Conservation (phyloP, 1,139 yeast genomes). For the Hyphopichia pseudoburtonii region DNA sequence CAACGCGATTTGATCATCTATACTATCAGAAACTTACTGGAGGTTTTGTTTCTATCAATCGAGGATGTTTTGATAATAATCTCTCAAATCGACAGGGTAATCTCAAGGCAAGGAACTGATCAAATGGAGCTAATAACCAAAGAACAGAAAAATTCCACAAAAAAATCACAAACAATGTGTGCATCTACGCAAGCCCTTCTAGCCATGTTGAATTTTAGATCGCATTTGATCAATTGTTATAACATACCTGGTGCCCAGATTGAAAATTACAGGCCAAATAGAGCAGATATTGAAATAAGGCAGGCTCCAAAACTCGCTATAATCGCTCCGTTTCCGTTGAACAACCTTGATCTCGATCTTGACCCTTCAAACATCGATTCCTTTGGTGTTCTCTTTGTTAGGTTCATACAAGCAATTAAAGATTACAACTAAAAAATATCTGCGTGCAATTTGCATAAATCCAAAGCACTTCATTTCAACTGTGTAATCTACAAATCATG, state of each 20-base stretch:
- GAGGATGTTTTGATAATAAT: constrained; percentile 38
- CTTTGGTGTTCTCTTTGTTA: constrained; percentile 12
- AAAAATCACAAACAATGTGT: too few species aligned
- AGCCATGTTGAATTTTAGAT: constrained; percentile 23
- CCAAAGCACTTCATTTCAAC: neutral
- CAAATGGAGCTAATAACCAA: constrained; percentile 20
- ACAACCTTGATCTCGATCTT: constrained; percentile 9
- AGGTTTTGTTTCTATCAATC: constrained; percentile 31
- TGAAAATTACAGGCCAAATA: constrained; percentile 23
- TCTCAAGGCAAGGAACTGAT: constrained; percentile 34
- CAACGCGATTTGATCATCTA: constrained; percentile 34
- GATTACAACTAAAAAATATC: constrained; percentile 6
- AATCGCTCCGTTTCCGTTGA: constrained; percentile 10
- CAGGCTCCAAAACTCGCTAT: constrained; percentile 17
- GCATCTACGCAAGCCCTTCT: constrained; percentile 21
- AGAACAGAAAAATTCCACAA: constrained; percentile 8
- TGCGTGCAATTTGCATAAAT: neutral
- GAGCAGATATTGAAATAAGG: constrained; percentile 26
- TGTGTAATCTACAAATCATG: too few species aligned
- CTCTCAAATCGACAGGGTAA: constrained; percentile 13
- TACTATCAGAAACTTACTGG: constrained; percentile 36
- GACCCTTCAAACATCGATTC: constrained; percentile 7
- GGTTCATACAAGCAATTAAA: constrained; percentile 10
- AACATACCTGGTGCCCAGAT: constrained; percentile 20
- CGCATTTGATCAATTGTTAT: constrained; percentile 20